phyloP scores from a whole-genome alignment of 1,284 basidiomycete species.

The Polyporus tsugae region DNA sequence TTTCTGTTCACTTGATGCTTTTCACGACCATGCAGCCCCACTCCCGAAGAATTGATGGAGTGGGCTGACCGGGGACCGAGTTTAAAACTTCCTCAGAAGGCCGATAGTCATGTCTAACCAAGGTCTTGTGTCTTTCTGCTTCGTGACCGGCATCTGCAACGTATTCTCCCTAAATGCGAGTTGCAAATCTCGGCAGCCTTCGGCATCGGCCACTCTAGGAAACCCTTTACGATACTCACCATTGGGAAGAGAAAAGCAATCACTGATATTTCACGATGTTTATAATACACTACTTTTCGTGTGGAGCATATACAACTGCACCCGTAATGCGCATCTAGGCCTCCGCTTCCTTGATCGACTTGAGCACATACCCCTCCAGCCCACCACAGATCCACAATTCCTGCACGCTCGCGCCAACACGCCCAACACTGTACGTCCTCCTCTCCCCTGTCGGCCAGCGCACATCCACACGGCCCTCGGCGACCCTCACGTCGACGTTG shows the following conservation, averaged over 20 bases:
- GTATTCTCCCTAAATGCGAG: too few species aligned
- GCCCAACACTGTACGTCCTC: constrained; percentile 73
- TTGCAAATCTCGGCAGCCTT: too few species aligned
- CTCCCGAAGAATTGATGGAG: too few species aligned
- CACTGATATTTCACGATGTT: neutral
- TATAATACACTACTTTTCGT: constrained; percentile 1
- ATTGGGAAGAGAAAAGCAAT: neutral
- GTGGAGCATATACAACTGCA: neutral
- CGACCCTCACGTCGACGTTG: constrained; percentile 73
- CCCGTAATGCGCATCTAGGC: neutral
- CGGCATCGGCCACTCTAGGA: neutral
- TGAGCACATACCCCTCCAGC: constrained; percentile 81
- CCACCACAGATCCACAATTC: constrained; percentile 90
- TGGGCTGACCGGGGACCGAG: too few species aligned
- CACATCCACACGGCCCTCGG: constrained; percentile 71
- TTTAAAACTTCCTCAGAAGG: too few species aligned
- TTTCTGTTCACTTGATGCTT: neutral
- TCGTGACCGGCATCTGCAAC: too few species aligned
- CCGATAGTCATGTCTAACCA: too few species aligned
- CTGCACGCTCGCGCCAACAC: constrained; percentile 91
- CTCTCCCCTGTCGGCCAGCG: constrained; percentile 49
- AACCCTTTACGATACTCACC: neutral
- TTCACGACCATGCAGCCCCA: too few species aligned
- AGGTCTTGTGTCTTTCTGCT: too few species aligned
- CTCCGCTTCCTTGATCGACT: constrained; percentile 57